phyloP scores from a whole-genome alignment of 2,329 filamentous ascomycete genomes.

The Hypoxylon sp. region DNA sequence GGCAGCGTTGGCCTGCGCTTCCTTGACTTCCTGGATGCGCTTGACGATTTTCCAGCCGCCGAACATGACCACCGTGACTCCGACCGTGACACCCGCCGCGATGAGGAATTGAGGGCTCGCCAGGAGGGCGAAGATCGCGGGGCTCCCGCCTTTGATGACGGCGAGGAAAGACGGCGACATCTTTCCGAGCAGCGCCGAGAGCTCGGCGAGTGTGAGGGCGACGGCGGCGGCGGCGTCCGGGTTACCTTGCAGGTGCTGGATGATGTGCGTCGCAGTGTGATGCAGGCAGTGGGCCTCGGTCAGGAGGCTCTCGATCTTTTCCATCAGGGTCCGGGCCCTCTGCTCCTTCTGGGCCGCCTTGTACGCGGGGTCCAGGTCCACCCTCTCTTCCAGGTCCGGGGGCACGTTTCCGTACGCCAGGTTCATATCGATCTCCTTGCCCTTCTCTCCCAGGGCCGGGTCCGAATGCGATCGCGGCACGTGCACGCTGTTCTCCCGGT shows the following conservation, averaged over 20 bases:
- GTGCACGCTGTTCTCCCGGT: slow-evolving; percentile 16
- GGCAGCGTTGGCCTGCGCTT: slow-evolving; percentile 29
- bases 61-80: slow-evolving; percentile 94
- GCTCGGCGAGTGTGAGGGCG: slow-evolving; percentile 88
- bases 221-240: slow-evolving; percentile 94
- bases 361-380: slow-evolving; percentile 52
- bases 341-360: slow-evolving; percentile 66
- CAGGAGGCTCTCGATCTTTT: slow-evolving; percentile 77
- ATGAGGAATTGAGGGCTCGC: slow-evolving; percentile 94
- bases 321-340: slow-evolving; percentile 66
- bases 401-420: slow-evolving; percentile 88
- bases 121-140: slow-evolving; percentile 85
- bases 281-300: slow-evolving; percentile 90
- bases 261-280: slow-evolving; percentile 82
- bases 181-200: slow-evolving; percentile 81
- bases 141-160: slow-evolving; percentile 80
- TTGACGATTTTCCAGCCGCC: slow-evolving; percentile 98
- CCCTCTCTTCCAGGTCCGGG: slow-evolving; percentile 63
- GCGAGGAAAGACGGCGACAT: slow-evolving; percentile 83
- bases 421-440: slow-evolving; percentile 80
- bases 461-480: slow-evolving; percentile 52
- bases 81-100: slow-evolving; percentile 85
- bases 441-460: slow-evolving; percentile 45
- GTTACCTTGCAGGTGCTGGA: slow-evolving; percentile 75
- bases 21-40: slow-evolving; percentile 66